These are phyloP conservation scores for Epichloe gansuensis DNA, from an alignment of 2,329 filamentous ascomycete genomes.

Conservation along the genomic window DNA sequence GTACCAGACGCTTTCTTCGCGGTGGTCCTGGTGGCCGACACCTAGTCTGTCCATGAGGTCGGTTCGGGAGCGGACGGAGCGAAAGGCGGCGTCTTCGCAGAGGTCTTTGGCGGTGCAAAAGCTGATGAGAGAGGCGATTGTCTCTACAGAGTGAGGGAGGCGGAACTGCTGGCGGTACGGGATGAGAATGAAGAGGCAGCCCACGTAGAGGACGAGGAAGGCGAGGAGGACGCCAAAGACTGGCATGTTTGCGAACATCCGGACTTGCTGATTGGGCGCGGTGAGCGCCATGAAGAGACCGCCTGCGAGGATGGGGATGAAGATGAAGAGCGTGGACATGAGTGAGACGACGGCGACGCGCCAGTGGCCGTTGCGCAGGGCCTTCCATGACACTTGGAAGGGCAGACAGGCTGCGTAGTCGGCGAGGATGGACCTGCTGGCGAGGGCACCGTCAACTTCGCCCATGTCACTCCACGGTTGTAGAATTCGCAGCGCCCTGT, in stretches of 20 bases:
- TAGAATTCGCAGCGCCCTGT: conserved; percentile 51
- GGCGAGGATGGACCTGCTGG: conserved; percentile 50
- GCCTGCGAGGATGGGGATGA: conserved; percentile 54
- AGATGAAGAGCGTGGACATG: conserved; percentile 43
- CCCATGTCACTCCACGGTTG: conserved; percentile 56
- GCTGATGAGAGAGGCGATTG: conserved; percentile 62
- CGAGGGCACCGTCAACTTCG: conserved; percentile 43
- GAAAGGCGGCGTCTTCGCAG: conserved; percentile 59
- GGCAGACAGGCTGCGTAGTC: conserved; percentile 59
- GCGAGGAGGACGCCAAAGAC: conserved; percentile 62
- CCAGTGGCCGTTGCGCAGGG: conserved; percentile 48
- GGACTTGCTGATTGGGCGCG: conserved; percentile 33
- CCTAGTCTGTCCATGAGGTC: conserved; percentile 60
- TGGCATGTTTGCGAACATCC: conserved; percentile 60
- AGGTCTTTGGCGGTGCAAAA: conserved; percentile 65
- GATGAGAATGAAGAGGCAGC: conserved; percentile 48
- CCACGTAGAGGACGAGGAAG: conserved; percentile 56
- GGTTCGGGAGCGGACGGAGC: conserved; percentile 49
- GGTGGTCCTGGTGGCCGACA: conserved; percentile 28
- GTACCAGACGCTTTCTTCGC: conserved; percentile 39
- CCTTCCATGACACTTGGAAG: conserved; percentile 43
- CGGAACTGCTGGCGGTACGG: conserved; percentile 47
- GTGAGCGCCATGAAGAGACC: conserved; percentile 65
- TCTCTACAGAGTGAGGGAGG: conserved; percentile 61
- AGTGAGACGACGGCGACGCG: conserved; percentile 50